Evolutionary conservation across 257 asterid species (phyloP).

Genomic region (Scutellaria minor): DNA sequence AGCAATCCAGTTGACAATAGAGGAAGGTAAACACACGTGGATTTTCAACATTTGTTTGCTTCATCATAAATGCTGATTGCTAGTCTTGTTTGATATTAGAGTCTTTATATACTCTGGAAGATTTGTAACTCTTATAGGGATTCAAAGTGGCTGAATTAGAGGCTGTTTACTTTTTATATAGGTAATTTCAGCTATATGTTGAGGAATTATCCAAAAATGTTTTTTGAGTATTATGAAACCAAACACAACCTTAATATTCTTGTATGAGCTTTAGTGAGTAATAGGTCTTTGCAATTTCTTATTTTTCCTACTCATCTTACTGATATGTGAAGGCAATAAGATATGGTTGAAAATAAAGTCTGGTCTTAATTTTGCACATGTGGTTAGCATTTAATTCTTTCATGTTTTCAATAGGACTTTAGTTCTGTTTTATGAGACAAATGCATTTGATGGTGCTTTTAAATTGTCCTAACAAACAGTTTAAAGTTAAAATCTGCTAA

Average conservation of each 20-base stretch:
- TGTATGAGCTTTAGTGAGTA: constrained; percentile 5
- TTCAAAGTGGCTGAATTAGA: constrained; percentile 19
- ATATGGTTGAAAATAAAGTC: not conserved
- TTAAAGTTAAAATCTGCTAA: not conserved
- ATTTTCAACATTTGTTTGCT: constrained; percentile 10
- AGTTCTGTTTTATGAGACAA: too few species aligned
- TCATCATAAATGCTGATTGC: not conserved
- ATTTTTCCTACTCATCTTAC: not conserved
- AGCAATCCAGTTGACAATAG: constrained; percentile 65
- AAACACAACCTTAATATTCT: not conserved
- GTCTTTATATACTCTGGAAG: not conserved
- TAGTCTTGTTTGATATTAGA: constrained; percentile 22
- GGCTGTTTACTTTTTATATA: constrained; percentile 14
- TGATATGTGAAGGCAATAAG: not conserved
- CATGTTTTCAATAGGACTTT: too few species aligned
- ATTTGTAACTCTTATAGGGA: constrained; percentile 5
- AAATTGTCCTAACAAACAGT: not conserved
- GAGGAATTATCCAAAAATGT: not conserved
- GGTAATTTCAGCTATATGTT: constrained; percentile 32
- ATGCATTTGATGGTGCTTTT: not conserved
- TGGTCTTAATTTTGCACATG: not conserved
- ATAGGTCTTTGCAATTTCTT: not conserved
- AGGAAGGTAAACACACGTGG: constrained; percentile 62
- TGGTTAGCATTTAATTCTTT: not conserved
- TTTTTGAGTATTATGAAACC: constrained; percentile 6